phyloP scores from a whole-genome alignment of 169 alveolate species.

The Eimeria necatrix region DNA sequence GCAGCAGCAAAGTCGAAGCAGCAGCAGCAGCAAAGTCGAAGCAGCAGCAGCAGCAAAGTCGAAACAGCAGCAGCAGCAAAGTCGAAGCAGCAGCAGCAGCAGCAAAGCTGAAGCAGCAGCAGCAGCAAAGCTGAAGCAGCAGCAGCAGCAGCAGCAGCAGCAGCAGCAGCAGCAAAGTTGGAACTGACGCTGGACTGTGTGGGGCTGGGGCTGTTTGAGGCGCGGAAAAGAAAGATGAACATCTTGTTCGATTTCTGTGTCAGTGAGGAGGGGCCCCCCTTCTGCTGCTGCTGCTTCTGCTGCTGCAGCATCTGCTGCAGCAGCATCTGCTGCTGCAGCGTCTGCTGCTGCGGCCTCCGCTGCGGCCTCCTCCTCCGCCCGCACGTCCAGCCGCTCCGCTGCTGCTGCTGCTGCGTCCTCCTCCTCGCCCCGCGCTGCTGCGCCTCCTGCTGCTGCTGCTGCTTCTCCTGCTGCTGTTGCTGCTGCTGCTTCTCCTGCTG shows the following conservation, averaged over 20 bases:
- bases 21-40: not conserved
- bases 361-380: constrained; percentile 4
- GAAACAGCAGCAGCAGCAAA: not conserved
- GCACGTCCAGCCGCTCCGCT: not conserved
- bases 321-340: not conserved
- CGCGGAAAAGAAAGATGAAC: not conserved
- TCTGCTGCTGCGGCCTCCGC: not conserved
- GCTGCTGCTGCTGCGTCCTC: constrained; percentile 2
- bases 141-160: no score
- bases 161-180: not conserved
- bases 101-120: no score
- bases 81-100: not conserved
- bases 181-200: constrained; percentile 1
- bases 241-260: not conserved
- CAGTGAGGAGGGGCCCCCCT: not conserved
- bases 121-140: no score
- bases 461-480: not conserved
- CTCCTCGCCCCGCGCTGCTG: not conserved
- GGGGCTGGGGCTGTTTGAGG: not conserved
- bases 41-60: not conserved
- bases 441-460: not conserved
- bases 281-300: not conserved
- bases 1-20: no score
- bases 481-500: not conserved
- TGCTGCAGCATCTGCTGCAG: not conserved